Conservation (phyloP, 352 stramenopile species). For the Pythium monospermum region DNA sequence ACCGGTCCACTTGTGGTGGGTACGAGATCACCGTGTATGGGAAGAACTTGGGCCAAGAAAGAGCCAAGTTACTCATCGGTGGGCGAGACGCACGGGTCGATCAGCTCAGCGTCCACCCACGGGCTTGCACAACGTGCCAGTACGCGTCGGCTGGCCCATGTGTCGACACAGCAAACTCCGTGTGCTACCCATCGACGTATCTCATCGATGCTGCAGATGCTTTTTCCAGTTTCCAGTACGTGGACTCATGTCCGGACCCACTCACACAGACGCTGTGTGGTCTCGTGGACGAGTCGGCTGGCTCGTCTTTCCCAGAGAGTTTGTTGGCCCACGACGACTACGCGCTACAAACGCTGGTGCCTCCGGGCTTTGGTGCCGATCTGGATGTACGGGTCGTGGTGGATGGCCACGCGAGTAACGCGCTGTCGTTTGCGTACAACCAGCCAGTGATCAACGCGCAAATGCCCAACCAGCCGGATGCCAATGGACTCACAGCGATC, state of each 20-base stretch:
- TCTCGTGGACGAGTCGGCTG: background rate
- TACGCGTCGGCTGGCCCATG: slow-evolving; percentile 49
- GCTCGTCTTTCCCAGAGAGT: slow-evolving; percentile 21
- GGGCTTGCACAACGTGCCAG: slow-evolving; percentile 34
- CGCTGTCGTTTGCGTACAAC: slow-evolving; percentile 50
- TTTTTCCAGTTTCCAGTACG: slow-evolving; percentile 26
- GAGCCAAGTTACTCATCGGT: slow-evolving; percentile 40
- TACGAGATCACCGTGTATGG: slow-evolving; percentile 57
- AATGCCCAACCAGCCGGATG: slow-evolving; percentile 62
- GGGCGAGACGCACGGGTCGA: slow-evolving; percentile 49
- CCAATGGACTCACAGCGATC: slow-evolving; percentile 54
- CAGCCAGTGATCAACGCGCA: slow-evolving; percentile 46
- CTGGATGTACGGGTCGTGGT: slow-evolving; percentile 41
- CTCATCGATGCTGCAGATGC: no score
- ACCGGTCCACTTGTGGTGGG: slow-evolving; percentile 56
- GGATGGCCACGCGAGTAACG: slow-evolving; percentile 43
- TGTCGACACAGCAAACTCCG: slow-evolving; percentile 32
- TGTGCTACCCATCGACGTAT: slow-evolving; percentile 52
- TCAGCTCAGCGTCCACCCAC: slow-evolving; percentile 30
- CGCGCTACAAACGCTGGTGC: slow-evolving; percentile 37
- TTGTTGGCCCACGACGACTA: slow-evolving; percentile 43
- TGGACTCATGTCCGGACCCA: slow-evolving; percentile 25
- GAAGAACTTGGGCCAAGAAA: slow-evolving; percentile 49
- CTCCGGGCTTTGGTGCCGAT: slow-evolving; percentile 41
- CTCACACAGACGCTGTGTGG: slow-evolving; percentile 30